Percentiles rank a stretch among this genome's conserved stretches.
Conservation (phyloP, 805 yeast species). For the Wickerhamomyces ciferrii region DNA sequence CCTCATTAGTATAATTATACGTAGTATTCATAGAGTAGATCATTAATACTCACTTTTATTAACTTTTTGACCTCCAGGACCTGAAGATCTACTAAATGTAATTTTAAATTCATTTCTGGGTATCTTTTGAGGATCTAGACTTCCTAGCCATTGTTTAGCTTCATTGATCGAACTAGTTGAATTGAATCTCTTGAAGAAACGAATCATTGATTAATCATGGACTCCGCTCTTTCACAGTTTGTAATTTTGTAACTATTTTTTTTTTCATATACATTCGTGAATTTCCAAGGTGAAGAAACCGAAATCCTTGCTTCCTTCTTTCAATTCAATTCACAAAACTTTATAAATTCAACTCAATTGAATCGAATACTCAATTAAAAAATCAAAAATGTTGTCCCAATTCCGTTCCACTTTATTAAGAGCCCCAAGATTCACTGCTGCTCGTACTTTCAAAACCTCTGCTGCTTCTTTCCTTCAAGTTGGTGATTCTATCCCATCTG, state of each 20-base stretch:
- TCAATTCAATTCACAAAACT: too few relatives aligned
- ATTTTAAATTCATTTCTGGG: slow-evolving; percentile 42
- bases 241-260: too few relatives aligned
- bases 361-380: neutral
- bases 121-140: slow-evolving; percentile 25
- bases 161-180: neutral
- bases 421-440: slow-evolving; percentile 7
- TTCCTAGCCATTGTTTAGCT: slow-evolving; percentile 36
- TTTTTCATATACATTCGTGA: neutral
- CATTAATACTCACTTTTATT: slow-evolving; percentile 39
- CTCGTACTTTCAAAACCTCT: slow-evolving; percentile 21
- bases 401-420: neutral
- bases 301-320: neutral
- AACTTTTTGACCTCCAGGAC: slow-evolving; percentile 88
- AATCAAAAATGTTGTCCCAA: neutral
- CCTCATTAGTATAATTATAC: neutral
- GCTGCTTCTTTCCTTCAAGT: slow-evolving; percentile 31
- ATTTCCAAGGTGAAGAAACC: neutral
- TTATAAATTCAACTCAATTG: neutral
- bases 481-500: slow-evolving; percentile 61
- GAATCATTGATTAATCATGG: neutral
- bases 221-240: too few relatives aligned
- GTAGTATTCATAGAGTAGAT: too few relatives aligned
- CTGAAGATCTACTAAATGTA: slow-evolving; percentile 57
- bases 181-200: neutral